phyloP scores from a whole-genome alignment of 768 basidiomycete genomes.

The Artomyces pyxidatus region DNA sequence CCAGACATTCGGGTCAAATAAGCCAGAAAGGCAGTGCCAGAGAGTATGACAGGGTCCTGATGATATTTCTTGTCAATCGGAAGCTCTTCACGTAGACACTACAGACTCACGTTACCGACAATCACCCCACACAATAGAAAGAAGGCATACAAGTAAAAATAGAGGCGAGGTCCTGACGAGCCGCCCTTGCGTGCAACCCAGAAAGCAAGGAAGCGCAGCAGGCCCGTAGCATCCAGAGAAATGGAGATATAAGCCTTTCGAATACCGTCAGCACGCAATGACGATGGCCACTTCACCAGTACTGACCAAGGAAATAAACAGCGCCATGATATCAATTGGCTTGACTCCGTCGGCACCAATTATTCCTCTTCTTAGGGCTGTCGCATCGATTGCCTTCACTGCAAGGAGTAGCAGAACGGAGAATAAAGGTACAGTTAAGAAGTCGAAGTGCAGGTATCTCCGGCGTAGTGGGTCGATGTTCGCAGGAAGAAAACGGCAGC shows the following conservation, averaged over 20 bases:
- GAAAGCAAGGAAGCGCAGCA: constrained; percentile 81
- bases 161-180: constrained; percentile 60
- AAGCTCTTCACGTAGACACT: background rate
- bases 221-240: constrained; percentile 82
- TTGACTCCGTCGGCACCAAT: constrained; percentile 72
- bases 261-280: background rate
- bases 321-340: constrained; percentile 88
- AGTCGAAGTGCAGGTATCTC: constrained; percentile 21
- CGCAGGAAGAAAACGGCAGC: constrained; percentile 6
- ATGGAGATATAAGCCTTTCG: constrained; percentile 75
- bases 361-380: constrained; percentile 65
- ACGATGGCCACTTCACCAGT: background rate
- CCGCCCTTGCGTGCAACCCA: constrained; percentile 76
- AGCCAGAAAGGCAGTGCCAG: constrained; percentile 82
- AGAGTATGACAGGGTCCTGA: constrained; percentile 82
- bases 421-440: constrained; percentile 24
- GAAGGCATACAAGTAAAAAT: constrained; percentile 76
- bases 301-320: constrained; percentile 76
- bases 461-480: background rate
- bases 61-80: background rate
- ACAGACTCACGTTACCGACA: constrained; percentile 60
- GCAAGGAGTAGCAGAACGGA: constrained; percentile 25
- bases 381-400: constrained; percentile 20
- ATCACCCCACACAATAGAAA: constrained; percentile 69
- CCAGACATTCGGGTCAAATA: constrained; percentile 74